These are phyloP conservation scores for Aspergillus quadrilineatus DNA, from an alignment of 2,329 filamentous ascomycete species.

Conservation along the genomic window DNA sequence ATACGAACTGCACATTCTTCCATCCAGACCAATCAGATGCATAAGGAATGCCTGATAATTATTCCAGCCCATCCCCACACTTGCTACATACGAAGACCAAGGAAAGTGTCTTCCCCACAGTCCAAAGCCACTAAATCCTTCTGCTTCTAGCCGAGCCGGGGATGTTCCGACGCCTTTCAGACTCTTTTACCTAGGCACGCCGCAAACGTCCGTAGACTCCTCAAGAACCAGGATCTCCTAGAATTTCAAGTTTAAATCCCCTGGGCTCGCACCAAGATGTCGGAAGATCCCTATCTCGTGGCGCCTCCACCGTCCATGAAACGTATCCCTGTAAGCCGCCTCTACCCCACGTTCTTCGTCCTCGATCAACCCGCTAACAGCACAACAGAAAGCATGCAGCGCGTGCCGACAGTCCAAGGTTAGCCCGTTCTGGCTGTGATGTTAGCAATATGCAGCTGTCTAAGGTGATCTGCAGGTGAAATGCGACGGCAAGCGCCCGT, in stretches of 20 bases:
- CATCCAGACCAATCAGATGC: no score
- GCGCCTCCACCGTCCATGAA: constrained; percentile 32
- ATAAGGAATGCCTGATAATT: no score
- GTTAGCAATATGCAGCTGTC: no score
- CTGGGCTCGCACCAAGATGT: constrained; percentile 13
- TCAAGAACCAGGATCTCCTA: no score
- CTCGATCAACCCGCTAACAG: not conserved
- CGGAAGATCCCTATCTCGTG: constrained; percentile 22
- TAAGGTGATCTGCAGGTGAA: constrained; percentile 25
- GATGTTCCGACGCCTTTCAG: not conserved
- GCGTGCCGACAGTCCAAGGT: constrained; percentile 41
- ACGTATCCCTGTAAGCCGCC: constrained; percentile 34
- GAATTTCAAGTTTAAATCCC: no score
- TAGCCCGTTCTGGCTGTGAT: not conserved
- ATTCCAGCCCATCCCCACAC: no score
- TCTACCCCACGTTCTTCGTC: not conserved
- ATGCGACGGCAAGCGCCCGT: constrained; percentile 40
- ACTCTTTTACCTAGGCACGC: no score
- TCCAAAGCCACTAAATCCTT: not conserved
- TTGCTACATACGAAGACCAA: no score
- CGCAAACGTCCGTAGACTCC: no score
- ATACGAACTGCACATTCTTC: no score
- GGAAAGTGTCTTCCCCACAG: no score
- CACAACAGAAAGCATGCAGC: constrained; percentile 36
- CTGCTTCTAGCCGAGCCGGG: not conserved